Evolutionary conservation across 148 eudicot species (phyloP).

Genomic region (Rhododendron griersonianum): DNA sequence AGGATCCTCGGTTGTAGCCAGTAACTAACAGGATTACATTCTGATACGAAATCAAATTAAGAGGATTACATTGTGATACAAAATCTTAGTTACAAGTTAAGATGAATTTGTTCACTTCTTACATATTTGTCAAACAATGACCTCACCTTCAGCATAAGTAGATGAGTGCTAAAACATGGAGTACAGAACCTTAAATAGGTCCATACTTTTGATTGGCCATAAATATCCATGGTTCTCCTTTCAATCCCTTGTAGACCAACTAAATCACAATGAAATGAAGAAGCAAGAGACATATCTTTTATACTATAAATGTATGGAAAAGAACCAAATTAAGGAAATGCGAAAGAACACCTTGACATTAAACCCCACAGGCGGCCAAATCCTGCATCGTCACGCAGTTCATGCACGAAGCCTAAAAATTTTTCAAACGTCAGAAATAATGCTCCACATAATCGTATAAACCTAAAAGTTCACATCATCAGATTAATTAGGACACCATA

Average conservation of each 20-base stretch:
- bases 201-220: not conserved
- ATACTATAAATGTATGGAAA: not conserved
- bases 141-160: not conserved
- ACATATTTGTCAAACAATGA: not conserved
- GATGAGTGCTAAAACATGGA: not conserved
- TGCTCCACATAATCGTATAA: not conserved
- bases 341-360: constrained; percentile 63
- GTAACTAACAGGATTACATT: not conserved
- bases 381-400: constrained; percentile 84
- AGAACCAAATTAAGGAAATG: constrained; percentile 2
- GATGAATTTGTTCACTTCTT: not conserved
- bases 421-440: constrained; percentile 4
- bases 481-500: not conserved
- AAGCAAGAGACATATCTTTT: not conserved
- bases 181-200: not conserved
- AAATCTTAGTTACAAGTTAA: not conserved
- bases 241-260: not conserved
- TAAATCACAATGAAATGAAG: not conserved
- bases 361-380: constrained; percentile 90
- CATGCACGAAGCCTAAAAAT: constrained; percentile 58
- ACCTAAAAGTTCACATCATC: not conserved
- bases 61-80: not conserved
- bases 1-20: not conserved
- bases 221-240: not conserved
- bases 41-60: not conserved